phyloP scores from a whole-genome alignment of 352 stramenopile species.

The Pythium insidiosum region DNA sequence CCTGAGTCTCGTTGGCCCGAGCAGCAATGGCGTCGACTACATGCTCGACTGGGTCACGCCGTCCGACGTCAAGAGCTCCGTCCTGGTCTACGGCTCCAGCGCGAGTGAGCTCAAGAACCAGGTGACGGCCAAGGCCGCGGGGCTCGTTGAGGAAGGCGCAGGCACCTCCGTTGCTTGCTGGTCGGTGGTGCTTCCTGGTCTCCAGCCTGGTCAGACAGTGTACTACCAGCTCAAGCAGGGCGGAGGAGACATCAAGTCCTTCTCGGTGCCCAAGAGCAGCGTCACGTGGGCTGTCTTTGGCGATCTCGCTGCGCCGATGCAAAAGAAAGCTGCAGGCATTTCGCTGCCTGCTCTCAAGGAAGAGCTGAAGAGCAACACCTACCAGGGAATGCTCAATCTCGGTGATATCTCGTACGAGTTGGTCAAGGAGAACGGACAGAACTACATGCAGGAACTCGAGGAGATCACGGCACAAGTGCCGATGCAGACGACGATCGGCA shows the following conservation, averaged over 20 bases:
- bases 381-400: conserved; percentile 61
- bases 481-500: conserved; percentile 72
- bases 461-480: conserved; percentile 45
- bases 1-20: conserved; percentile 37
- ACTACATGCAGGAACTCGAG: conserved; percentile 70
- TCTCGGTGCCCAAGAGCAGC: conserved; percentile 28
- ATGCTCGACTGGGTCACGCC: conserved; percentile 69
- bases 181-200: conserved; percentile 37
- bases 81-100: conserved; percentile 32
- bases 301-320: conserved; percentile 47
- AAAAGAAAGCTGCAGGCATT: conserved; percentile 45
- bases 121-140: conserved; percentile 24
- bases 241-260: conserved; percentile 21
- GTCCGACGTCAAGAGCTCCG: conserved; percentile 20
- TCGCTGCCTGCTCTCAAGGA: conserved; percentile 57
- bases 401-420: conserved; percentile 71
- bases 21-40: conserved; percentile 32
- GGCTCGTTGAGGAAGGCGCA: conserved; percentile 35
- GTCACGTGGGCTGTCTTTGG: conserved; percentile 77
- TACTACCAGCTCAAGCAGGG: conserved; percentile 47
- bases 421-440: conserved; percentile 47
- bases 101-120: conserved; percentile 23
- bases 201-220: conserved; percentile 37
- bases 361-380: conserved; percentile 26
- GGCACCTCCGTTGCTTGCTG: conserved; percentile 39